Base-by-base conservation (phyloP, 164 flowering plant species). In the Brasenia schreberi region DNA sequence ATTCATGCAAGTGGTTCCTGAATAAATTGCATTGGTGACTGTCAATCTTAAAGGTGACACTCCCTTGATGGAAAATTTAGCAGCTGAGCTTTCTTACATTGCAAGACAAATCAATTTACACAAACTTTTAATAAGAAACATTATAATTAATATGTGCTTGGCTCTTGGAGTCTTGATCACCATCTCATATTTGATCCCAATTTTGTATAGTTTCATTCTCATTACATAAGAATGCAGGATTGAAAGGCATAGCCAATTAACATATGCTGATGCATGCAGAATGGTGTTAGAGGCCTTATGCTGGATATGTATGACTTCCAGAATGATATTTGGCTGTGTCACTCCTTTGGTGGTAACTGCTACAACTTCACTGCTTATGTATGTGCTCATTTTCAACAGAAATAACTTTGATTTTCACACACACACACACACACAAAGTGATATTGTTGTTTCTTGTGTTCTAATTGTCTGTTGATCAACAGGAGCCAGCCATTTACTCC, bases 221-320 rank as follows among this genome's bases (percentile, higher is more conserved):
- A 33, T 33, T 33, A 33, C 39, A 33, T 33, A 33, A 33, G 39
- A 33, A 33, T 33, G 39, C 39, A 33, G 39, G 4, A 33, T 33
- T 33, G 39, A 33, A 33, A 33, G 39, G 39, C 39, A 1, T 33
- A 33, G 39, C 2, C 39, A 33, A 33, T 33, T 49, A 49, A 61
- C 33, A 18, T 18, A 18, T n/a, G 9, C 18, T 61, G 27, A 5
- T 42, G 14, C 39, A 66, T 88, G 87, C 89, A 92, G 97, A 89
- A 87, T 84, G 97, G 97, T 19, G 88, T 92, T 19, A 77, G 96
- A 72, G 97, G 94, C 14, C 73, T 92, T 52, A 92, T 87, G 97
- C 89, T 92, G 1, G 96, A 89, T 68, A 77, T 83, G 84, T 89
- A 89, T 71, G 98, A 92, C 79, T 89, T 85, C 74, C 59, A 78